Base-by-base conservation (phyloP, 1,139 yeast genomes). In the Pichia sp. region DNA sequence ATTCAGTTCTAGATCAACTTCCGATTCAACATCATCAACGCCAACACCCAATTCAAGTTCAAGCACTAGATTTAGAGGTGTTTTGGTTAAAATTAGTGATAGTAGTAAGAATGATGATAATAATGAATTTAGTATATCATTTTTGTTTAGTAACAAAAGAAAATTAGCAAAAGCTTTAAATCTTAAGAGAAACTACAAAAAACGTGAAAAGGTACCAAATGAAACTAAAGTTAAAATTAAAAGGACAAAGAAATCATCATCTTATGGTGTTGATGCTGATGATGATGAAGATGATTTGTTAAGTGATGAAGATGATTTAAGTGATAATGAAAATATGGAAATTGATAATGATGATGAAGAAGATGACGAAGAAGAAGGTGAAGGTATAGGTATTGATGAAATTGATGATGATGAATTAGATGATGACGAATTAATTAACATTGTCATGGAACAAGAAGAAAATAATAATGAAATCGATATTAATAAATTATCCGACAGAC, bases 401-500 rank as follows among this genome's bases (percentile, higher is more conserved):
- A 48, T 45, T 3, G 47, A 27, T 5, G 49, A 44, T 16, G 60
- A 55, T 13, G 56, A 53, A 25, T 57, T 48, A 19, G 55, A 54
- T 10, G 75, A 71, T 0, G 54, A 45, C 22, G 44, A 47, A 16
- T 45, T 50, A 47, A 28, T 53, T 29, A 56, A 53, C 6, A 31
- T 36, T 31, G 42, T 42, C n/a, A 29, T 29, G 16, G 55, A 47
- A 16, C 53, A 51, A 29, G 58, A 54, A 7, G 51, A 43, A 14
- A 49, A 50, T 36, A 30, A 38, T 5, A 49, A 45, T 19, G 50
- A 60, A 19, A 64, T 75, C 7, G 85, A 81, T 60, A 62, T 76
- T 10, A 69, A 81, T 13, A 75, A 79, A 56, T 75, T 81, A 81
- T 81, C 87, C 0, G 86, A 81, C 56, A 69, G 87, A 61, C 87